Conservation (phyloP, 2,329 filamentous ascomycete genomes). For the Cercospora zeae-maydis region DNA sequence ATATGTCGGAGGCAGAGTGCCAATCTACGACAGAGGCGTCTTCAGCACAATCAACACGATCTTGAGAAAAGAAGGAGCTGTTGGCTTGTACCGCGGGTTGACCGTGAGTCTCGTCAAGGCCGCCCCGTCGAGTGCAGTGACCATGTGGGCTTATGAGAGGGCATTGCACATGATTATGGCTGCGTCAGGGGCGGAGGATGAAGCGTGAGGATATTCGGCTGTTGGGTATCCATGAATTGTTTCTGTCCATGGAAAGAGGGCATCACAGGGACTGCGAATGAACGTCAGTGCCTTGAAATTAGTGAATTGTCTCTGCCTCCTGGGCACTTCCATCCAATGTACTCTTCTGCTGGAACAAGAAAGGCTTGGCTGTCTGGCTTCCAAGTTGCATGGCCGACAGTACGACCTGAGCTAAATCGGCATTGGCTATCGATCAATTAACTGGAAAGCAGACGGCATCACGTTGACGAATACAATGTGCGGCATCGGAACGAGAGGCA, state of each 20-base stretch:
- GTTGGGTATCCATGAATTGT: neutral
- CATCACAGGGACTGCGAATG: too few relatives aligned
- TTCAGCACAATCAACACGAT: constrained; percentile 65
- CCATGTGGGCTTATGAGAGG: constrained; percentile 91
- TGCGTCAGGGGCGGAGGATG: neutral
- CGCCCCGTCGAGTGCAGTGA: constrained; percentile 86
- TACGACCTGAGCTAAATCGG: too few relatives aligned
- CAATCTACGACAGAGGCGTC: constrained; percentile 69
- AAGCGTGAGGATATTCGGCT: neutral
- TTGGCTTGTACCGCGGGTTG: constrained; percentile 83
- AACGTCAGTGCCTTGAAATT: too few relatives aligned
- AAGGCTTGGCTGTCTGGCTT: too few relatives aligned
- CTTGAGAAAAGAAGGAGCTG: constrained; percentile 65
- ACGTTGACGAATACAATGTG: too few relatives aligned
- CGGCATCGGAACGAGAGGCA: too few relatives aligned
- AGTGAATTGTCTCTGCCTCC: neutral
- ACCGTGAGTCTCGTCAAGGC: constrained; percentile 88
- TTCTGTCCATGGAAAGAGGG: neutral
- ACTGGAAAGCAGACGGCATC: too few relatives aligned
- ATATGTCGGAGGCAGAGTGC: constrained; percentile 78
- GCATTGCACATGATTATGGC: constrained; percentile 49
- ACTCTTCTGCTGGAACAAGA: too few relatives aligned
- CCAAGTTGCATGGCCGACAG: too few relatives aligned
- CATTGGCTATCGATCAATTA: too few relatives aligned
- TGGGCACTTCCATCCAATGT: too few relatives aligned